Percentiles rank a stretch among this genome's conserved stretches.
phyloP scores from a whole-genome alignment of 2,329 filamentous ascomycete genomes.

The Mollisiaceae sp. region DNA sequence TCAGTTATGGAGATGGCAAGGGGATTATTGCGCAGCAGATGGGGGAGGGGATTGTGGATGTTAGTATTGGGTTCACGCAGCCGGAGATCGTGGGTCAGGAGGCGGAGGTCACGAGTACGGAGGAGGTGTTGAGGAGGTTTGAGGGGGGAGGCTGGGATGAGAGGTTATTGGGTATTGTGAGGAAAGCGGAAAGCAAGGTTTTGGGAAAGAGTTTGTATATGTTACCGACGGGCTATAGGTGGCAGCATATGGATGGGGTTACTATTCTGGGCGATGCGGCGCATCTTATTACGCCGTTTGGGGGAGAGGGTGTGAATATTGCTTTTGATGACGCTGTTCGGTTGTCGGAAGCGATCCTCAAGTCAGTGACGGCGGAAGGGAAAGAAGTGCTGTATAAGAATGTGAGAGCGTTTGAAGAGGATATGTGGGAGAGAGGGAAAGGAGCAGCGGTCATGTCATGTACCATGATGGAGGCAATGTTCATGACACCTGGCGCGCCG shows the following conservation, averaged over 20 bases:
- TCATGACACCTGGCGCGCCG: conserved; percentile 25
- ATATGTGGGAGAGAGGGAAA: conserved; percentile 38
- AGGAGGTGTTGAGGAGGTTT: conserved; percentile 31
- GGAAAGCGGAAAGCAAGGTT: conserved; percentile 34
- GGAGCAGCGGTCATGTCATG: conserved; percentile 16
- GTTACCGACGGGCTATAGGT: conserved; percentile 28
- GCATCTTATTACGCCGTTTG: conserved; percentile 53
- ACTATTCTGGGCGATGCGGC: conserved; percentile 56
- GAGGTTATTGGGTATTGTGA: conserved; percentile 35
- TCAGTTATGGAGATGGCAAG: conserved; percentile 36
- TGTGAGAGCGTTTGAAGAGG: conserved; percentile 19
- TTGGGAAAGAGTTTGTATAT: conserved; percentile 35
- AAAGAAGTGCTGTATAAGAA: conserved; percentile 8
- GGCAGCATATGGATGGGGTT: conserved; percentile 41
- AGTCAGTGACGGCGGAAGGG: background rate
- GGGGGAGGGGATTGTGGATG: conserved; percentile 25
- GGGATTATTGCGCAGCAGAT: conserved; percentile 39
- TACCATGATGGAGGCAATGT: conserved; percentile 23
- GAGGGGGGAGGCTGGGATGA: conserved; percentile 35
- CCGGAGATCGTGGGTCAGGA: background rate
- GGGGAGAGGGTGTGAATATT: conserved; percentile 49
- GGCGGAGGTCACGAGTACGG: background rate
- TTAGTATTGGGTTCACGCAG: conserved; percentile 7
- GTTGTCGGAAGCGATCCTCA: conserved; percentile 47
- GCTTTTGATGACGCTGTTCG: conserved; percentile 47